Percentiles rank a stretch among this genome's conserved stretches.
These are phyloP conservation scores for Scheffersomyces cryptocercus DNA, from an alignment of 1,139 yeast genomes.

Conservation along the genomic window DNA sequence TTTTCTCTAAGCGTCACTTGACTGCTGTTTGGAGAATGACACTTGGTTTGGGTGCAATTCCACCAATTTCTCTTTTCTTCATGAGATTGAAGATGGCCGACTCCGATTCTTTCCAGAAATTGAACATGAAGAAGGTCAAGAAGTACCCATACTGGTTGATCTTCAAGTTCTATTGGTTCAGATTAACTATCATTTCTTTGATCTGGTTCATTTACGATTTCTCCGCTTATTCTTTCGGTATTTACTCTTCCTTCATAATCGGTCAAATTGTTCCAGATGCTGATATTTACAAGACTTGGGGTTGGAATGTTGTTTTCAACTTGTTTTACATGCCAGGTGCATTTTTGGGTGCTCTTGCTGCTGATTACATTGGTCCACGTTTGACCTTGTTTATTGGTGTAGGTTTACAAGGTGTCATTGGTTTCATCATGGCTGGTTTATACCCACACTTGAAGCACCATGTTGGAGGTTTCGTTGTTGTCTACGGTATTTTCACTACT, in stretches of 20 bases:
- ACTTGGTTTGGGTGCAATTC: conserved; percentile 90
- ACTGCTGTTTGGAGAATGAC: conserved; percentile 89
- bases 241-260: conserved; percentile 72
- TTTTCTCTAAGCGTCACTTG: conserved; percentile 68
- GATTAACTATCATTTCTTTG: conserved; percentile 66
- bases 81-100: conserved; percentile 76
- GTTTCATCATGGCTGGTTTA: conserved; percentile 82
- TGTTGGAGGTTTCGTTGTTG: conserved; percentile 78
- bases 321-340: conserved; percentile 90
- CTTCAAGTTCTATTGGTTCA: conserved; percentile 81
- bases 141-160: conserved; percentile 67
- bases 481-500: conserved; percentile 82
- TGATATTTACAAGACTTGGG: conserved; percentile 73
- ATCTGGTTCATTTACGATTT: conserved; percentile 94
- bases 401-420: conserved; percentile 70
- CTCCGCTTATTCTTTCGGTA: conserved; percentile 83
- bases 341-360: conserved; percentile 72
- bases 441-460: conserved; percentile 56
- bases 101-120: conserved; percentile 66
- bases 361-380: conserved; percentile 92
- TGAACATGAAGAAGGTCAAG: conserved; percentile 62
- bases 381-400: conserved; percentile 72
- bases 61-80: conserved; percentile 76
- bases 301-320: conserved; percentile 90
- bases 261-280: conserved; percentile 52